Base-by-base conservation (phyloP, 805 yeast genomes). In the Nakazawaea pomicola region DNA sequence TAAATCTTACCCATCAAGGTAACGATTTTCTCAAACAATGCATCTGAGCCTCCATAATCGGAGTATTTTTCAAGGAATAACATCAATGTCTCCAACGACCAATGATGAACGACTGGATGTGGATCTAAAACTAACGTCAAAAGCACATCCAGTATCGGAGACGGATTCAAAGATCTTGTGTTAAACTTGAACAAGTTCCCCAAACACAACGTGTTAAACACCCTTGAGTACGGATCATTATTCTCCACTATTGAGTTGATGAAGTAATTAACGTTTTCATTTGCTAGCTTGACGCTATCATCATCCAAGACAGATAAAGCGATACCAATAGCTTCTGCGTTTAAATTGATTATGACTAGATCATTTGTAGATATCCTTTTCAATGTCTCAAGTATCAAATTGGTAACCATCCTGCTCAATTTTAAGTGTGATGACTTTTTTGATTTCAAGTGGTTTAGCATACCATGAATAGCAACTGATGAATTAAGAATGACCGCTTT, bases 81-180 rank as follows among this genome's bases (percentile, higher is more conserved):
- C 2, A 74, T 59, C 32, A 83, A 55, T 0, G 93, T 74, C 35
- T 72, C 73, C 49, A 89, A 56, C 1, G 91, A 70, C 70, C 89
- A 82, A 41, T 76, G 71, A 55, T 86, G 90, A 14, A 93, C 89
- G 1, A 76, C 64, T 0, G 96, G 96, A 55, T 90, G 91, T 0
- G 96, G 90, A 58, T 91, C 98, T 16, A 63, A 63, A 4, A 80
- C 57, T 21, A 91, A 65, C 12, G 84, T 79, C 29, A 71, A 58
- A 2, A 80, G 53, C 4, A 87, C 77, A 27, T 78, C 78, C 43
- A 72, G 65, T 3, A 82, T 72, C 4, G 73, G 54, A 36, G 62
- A 55, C 41, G 73, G 63, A 24, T 68, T 66, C 1, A 65, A 54
- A 2, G 40, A 35, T 11, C 62, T 57, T 0, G 72, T 59, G 38